phyloP scores from a whole-genome alignment of 805 yeast species.

The Clavispora carvajalis region DNA sequence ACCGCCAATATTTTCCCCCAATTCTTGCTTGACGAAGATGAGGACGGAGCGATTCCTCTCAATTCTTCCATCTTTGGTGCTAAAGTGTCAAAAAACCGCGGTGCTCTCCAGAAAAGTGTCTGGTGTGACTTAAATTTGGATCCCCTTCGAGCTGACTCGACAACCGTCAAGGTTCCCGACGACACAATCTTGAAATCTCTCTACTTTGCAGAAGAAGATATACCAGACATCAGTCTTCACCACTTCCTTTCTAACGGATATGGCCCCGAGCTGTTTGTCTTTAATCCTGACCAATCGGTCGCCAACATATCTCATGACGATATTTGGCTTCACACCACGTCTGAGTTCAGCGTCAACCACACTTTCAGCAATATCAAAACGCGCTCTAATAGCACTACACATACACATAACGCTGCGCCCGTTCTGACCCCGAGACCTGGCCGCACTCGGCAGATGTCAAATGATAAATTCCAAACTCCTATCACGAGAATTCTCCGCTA shows the following conservation, averaged over 20 bases:
- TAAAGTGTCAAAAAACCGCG: conserved; percentile 31
- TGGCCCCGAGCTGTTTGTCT: conserved; percentile 10
- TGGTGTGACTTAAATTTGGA: conserved; percentile 33
- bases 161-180: conserved; percentile 18
- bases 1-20: conserved; percentile 33
- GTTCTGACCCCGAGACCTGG: conserved; percentile 36
- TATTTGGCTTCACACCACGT: conserved; percentile 27
- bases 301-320: conserved; percentile 25
- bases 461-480: conserved; percentile 40
- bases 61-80: conserved; percentile 35
- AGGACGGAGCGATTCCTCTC: conserved; percentile 34
- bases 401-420: conserved; percentile 7
- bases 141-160: conserved; percentile 19
- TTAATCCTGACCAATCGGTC: conserved; percentile 24
- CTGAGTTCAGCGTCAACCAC: conserved; percentile 24
- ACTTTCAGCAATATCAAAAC: conserved; percentile 20
- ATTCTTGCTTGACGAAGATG: conserved; percentile 33
- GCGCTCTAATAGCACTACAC: conserved; percentile 10
- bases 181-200: conserved; percentile 28
- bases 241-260: conserved; percentile 33
- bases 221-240: conserved; percentile 21
- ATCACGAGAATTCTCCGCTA: conserved; percentile 33
- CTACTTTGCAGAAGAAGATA: conserved; percentile 11
- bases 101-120: conserved; percentile 22
- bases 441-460: conserved; percentile 33